Conservation (phyloP, 352 stramenopile genomes). For the Nothophytophthora sp. region DNA sequence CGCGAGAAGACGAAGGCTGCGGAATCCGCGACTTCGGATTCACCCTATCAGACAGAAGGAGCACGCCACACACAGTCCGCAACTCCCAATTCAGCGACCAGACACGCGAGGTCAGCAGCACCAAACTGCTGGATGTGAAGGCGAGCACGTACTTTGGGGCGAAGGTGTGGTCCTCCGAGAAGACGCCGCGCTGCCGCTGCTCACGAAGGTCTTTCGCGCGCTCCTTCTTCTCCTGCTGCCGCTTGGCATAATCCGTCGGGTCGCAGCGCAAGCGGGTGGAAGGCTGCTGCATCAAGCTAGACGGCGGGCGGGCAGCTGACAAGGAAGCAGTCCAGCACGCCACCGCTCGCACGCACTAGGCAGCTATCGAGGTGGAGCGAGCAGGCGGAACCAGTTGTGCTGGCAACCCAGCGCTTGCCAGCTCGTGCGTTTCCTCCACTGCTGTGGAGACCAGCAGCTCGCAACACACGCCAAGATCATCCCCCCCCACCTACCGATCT, state of each 20-base stretch:
- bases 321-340: background rate
- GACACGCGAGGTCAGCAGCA: background rate
- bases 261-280: conserved; percentile 67
- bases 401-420: conserved; percentile 5
- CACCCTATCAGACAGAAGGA: conserved; percentile 27
- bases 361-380: background rate
- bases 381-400: conserved; percentile 5
- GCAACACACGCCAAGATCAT: conserved; percentile 10
- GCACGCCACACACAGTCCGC: background rate
- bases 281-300: conserved; percentile 46
- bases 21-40: conserved; percentile 38
- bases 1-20: conserved; percentile 42
- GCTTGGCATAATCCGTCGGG: conserved; percentile 79
- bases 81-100: background rate
- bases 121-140: background rate
- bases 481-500: conserved; percentile 1
- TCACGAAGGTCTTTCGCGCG: conserved; percentile 74
- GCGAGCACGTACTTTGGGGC: conserved; percentile 57
- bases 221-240: conserved; percentile 78
- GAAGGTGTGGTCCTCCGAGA: conserved; percentile 82
- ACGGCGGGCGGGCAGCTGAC: background rate
- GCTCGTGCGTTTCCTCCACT: conserved; percentile 8
- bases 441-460: conserved; percentile 8
- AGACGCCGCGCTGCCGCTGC: conserved; percentile 63
- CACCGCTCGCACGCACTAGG: background rate